phyloP scores from a whole-genome alignment of 768 basidiomycete species.

The Exidia glandulosa region DNA sequence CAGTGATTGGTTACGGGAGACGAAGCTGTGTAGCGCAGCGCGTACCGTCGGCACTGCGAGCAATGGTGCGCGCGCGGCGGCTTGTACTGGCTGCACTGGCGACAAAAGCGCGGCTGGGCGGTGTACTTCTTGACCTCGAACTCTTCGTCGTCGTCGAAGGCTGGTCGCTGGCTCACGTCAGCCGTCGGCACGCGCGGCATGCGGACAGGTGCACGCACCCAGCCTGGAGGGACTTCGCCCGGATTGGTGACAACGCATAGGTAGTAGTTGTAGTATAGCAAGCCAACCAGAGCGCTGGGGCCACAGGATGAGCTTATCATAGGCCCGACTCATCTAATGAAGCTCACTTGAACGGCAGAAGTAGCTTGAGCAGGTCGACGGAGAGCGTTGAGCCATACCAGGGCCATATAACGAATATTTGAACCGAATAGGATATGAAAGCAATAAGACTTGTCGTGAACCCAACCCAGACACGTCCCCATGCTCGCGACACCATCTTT shows the following conservation, averaged over 20 bases:
- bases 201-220: slow-evolving; percentile 42
- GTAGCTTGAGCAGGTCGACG: slow-evolving; percentile 60
- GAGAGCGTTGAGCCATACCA: slow-evolving; percentile 78
- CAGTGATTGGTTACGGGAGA: background rate
- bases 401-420: slow-evolving; percentile 84
- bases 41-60: slow-evolving; percentile 70
- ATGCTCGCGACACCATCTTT: slow-evolving; percentile 19
- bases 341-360: slow-evolving; percentile 85
- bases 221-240: slow-evolving; percentile 64
- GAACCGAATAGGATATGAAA: slow-evolving; percentile 84
- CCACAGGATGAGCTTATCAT: slow-evolving; percentile 2
- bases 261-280: slow-evolving; percentile 84
- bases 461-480: slow-evolving; percentile 54
- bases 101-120: slow-evolving; percentile 73
- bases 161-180: slow-evolving; percentile 48
- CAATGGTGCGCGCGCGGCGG: slow-evolving; percentile 92
- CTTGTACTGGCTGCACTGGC: slow-evolving; percentile 76
- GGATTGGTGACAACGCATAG: slow-evolving; percentile 77
- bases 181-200: background rate
- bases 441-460: slow-evolving; percentile 61
- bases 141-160: slow-evolving; percentile 50
- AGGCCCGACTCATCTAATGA: slow-evolving; percentile 1
- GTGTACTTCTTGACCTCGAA: slow-evolving; percentile 88
- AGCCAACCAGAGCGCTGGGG: slow-evolving; percentile 55
- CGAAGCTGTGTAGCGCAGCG: slow-evolving; percentile 6